Evolutionary conservation across 495 filamentous ascomycete genomes (phyloP).

Genomic region (Massariosphaeria phaeospora): DNA sequence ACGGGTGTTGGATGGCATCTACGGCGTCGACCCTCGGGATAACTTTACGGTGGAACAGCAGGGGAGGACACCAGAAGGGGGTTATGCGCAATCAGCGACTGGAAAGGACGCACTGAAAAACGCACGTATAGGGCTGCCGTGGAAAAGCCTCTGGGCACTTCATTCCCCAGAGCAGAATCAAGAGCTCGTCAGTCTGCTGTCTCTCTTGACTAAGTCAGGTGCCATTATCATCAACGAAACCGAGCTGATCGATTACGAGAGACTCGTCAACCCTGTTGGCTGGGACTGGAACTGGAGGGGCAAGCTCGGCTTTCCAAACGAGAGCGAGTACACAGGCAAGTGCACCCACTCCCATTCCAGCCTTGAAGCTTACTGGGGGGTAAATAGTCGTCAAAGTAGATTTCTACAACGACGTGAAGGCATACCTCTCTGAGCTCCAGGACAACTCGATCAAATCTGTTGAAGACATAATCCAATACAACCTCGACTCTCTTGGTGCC

Average conservation of each 20-base stretch:
- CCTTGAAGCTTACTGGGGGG: too few relatives aligned
- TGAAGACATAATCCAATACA: conserved; percentile 63
- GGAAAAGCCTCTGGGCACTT: conserved; percentile 61
- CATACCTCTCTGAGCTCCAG: conserved; percentile 59
- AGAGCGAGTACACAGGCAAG: conserved; percentile 68
- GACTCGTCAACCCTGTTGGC: conserved; percentile 56
- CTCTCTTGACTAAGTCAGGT: conserved; percentile 54
- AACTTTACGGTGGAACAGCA: conserved; percentile 56
- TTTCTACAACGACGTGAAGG: conserved; percentile 68
- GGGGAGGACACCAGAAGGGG: conserved; percentile 49
- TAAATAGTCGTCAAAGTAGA: conserved; percentile 70
- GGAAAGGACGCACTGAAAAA: conserved; percentile 52
- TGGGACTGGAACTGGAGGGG: conserved; percentile 72
- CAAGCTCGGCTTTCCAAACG: conserved; percentile 58
- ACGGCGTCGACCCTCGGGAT: conserved; percentile 52
- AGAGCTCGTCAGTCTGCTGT: conserved; percentile 50
- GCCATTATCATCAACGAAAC: conserved; percentile 66
- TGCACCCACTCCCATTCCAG: too few relatives aligned
- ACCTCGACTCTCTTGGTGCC: conserved; percentile 58
- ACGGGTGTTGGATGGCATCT: conserved; percentile 62
- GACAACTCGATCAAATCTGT: conserved; percentile 61
- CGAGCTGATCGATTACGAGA: conserved; percentile 58
- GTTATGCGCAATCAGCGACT: conserved; percentile 54
- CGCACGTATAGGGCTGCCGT: conserved; percentile 65
- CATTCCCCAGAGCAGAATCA: conserved; percentile 51